Evolutionary conservation across 495 filamentous ascomycete genomes (phyloP).

Genomic region (Usnea hakonensis): DNA sequence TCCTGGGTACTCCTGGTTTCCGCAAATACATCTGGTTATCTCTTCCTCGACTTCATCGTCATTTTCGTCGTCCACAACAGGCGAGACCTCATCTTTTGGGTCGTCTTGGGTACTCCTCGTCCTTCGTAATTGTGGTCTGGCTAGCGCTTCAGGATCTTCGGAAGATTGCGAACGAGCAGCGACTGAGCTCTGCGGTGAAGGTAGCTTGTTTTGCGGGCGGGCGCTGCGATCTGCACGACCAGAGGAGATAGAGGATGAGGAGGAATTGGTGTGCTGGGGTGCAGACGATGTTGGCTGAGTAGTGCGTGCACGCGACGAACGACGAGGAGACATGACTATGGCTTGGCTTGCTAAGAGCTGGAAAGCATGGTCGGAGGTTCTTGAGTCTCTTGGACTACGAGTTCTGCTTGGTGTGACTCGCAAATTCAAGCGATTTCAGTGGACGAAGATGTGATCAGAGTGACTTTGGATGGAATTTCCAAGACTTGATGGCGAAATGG

Average conservation of each 20-base stretch:
- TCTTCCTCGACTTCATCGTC: slow-evolving; percentile 72
- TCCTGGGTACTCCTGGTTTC: slow-evolving; percentile 89
- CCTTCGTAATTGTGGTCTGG: slow-evolving; percentile 60
- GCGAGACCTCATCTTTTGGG: slow-evolving; percentile 49
- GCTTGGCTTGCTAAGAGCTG: neutral
- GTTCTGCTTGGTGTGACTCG: neutral
- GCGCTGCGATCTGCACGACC: slow-evolving; percentile 61
- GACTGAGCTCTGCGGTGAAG: slow-evolving; percentile 64
- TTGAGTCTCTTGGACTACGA: neutral
- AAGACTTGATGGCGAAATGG: neutral
- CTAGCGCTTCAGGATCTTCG: slow-evolving; percentile 55
- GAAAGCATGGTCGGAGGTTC: neutral
- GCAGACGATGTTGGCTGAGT: slow-evolving; percentile 61
- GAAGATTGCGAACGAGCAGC: slow-evolving; percentile 72
- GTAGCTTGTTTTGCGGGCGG: slow-evolving; percentile 60
- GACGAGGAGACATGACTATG: slow-evolving; percentile 61
- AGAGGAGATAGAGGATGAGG: slow-evolving; percentile 65
- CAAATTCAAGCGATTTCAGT: neutral
- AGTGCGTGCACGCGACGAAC: slow-evolving; percentile 83
- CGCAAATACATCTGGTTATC: slow-evolving; percentile 89
- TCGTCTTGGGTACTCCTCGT: slow-evolving; percentile 60
- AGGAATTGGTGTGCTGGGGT: slow-evolving; percentile 65
- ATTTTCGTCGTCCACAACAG: slow-evolving; percentile 53
- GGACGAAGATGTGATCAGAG: neutral
- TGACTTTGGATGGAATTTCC: neutral